Conservation (phyloP, 352 stramenopile genomes). For the Pythium aquatile region DNA sequence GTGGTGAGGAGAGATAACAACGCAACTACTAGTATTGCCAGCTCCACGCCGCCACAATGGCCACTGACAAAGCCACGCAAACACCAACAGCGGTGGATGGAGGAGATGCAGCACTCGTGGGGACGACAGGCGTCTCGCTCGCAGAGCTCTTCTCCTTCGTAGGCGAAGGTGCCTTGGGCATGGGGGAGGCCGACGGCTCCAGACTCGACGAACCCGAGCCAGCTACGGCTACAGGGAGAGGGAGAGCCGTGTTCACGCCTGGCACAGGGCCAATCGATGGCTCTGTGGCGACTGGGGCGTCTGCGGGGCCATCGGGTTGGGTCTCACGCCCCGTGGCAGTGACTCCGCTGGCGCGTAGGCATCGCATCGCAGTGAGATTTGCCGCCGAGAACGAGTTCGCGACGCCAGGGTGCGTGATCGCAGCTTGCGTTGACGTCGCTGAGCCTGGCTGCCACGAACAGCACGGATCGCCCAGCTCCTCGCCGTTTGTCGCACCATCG, state of each 20-base stretch:
- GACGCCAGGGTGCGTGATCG: conserved; percentile 34
- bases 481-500: conserved; percentile 85
- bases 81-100: not conserved
- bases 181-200: not conserved
- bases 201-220: not conserved
- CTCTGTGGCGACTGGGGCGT: not conserved
- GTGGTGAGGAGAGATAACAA: not conserved
- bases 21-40: not conserved
- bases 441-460: conserved; percentile 53
- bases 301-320: not conserved
- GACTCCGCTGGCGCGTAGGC: conserved; percentile 7
- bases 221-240: not conserved
- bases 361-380: conserved; percentile 27
- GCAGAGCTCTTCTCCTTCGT: not conserved
- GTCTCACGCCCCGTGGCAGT: not conserved
- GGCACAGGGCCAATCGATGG: not conserved
- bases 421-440: not conserved
- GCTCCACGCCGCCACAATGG: not conserved
- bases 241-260: too few relatives aligned
- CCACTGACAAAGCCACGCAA: not conserved
- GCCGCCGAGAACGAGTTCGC: conserved; percentile 26
- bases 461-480: conserved; percentile 88
- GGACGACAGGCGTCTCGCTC: not conserved
- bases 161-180: not conserved
- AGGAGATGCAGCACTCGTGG: not conserved